phyloP scores from a whole-genome alignment of 441 rosid genomes.

The Macaranga tanarius region DNA sequence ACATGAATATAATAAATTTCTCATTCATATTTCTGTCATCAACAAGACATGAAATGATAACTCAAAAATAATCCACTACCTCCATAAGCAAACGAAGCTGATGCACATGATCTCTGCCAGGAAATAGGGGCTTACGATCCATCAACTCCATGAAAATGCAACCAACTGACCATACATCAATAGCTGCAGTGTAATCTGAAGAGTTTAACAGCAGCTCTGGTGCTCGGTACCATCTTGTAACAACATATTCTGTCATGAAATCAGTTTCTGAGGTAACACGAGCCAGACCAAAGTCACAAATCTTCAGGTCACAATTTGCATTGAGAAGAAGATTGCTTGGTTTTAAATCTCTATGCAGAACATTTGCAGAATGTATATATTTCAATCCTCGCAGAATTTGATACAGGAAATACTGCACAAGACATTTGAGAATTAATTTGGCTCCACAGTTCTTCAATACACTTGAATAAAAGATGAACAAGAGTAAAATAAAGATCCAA shows the following conservation, averaged over 20 bases:
- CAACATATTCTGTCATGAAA: slow-evolving; percentile 80
- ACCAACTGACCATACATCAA: slow-evolving; percentile 94
- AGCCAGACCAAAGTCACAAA: slow-evolving; percentile 81
- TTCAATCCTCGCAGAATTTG: slow-evolving; percentile 85
- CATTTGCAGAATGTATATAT: slow-evolving; percentile 88
- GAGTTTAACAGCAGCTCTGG: slow-evolving; percentile 82
- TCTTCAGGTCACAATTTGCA: slow-evolving; percentile 67
- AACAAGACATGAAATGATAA: background rate
- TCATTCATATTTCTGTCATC: background rate
- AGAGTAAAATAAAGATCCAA: background rate
- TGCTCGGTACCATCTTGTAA: slow-evolving; percentile 90
- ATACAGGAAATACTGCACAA: slow-evolving; percentile 72
- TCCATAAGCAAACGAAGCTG: slow-evolving; percentile 79
- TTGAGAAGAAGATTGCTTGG: slow-evolving; percentile 80
- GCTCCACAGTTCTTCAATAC: slow-evolving; percentile 9
- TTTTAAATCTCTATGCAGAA: slow-evolving; percentile 85
- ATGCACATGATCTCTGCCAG: slow-evolving; percentile 77
- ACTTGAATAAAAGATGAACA: background rate
- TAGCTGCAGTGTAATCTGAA: slow-evolving; percentile 70
- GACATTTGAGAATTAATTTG: slow-evolving; percentile 10
- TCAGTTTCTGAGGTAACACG: slow-evolving; percentile 75
- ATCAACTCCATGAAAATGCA: slow-evolving; percentile 81
- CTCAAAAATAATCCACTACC: slow-evolving; percentile 35
- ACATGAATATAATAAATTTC: background rate
- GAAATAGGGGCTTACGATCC: slow-evolving; percentile 73